Evolutionary conservation across 2,329 filamentous ascomycete species (phyloP), one percentile per base, ranked within the genome.

Genomic region (Diaporthe aspalathi): DNA sequence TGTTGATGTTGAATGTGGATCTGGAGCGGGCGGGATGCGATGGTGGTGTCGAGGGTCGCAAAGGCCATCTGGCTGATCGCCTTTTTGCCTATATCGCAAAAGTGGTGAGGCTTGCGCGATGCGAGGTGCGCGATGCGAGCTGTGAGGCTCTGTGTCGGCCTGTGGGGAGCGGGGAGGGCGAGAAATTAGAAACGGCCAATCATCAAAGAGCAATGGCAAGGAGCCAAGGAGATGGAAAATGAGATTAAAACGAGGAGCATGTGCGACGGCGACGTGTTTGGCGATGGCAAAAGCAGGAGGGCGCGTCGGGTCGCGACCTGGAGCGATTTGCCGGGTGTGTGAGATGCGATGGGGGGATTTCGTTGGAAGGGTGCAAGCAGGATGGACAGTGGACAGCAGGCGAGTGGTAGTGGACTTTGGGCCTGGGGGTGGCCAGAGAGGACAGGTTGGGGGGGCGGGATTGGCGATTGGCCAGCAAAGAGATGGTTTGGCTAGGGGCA

Each of bases 1-100:
- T 74, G 74, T 73, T 70, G 75, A 63, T 67, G 24, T 71, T 65
- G 71, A 70, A 74, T 20, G 35, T 60, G 29, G 54, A 54, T 20
- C 38, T 68, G 38, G 52, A 57, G 52, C 40, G 27, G 49, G 65
- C 14, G 50, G 66, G 66, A 68, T 68, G 52, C 66, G 62, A 54
- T 68, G 56, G 47, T 68, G 56, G 49, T 35, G 56, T 63, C 54
- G 67, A 43, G 43, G 62, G 62, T 74, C 72, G 75, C 76, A 77
- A 81, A 80, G 84, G 85, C 84, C 84, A 86, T 86, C 82, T 83
- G 83, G 81, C 80, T 77, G 63, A 43, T 76, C 68, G 81, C 78
- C 81, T 83, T 78, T 79, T 70, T 45, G n/a, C 17, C 29, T 57
- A 7, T 68, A 62, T 56, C 50, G 63, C 56, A 66, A 54, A 57